These are phyloP conservation scores for Mortierella alpina DNA, from an alignment of 192 early-diverging fungal genomes.

Conservation along the genomic window DNA sequence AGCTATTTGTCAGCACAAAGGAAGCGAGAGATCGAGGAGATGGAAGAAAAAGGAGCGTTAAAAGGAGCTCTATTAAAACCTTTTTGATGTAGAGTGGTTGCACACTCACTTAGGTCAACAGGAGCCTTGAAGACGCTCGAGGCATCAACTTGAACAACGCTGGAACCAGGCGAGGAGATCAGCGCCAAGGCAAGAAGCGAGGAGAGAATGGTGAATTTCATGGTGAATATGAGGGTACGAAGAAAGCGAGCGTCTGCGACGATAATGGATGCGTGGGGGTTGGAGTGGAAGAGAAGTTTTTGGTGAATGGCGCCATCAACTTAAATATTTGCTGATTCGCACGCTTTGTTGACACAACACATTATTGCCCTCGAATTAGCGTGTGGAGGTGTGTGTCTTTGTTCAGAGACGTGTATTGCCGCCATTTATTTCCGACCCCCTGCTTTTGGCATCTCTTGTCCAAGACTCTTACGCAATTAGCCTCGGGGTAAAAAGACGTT, in stretches of 20 bases:
- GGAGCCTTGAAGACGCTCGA: slow-evolving; percentile 13
- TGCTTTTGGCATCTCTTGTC: too few relatives aligned
- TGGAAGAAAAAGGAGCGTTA: background rate
- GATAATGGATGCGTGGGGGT: background rate
- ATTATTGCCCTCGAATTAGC: too few relatives aligned
- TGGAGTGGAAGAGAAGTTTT: too few relatives aligned
- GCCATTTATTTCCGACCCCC: too few relatives aligned
- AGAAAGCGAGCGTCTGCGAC: background rate
- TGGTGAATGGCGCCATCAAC: too few relatives aligned
- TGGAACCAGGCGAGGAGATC: background rate
- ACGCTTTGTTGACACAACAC: too few relatives aligned
- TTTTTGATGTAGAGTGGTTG: background rate
- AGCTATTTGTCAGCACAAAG: slow-evolving; percentile 4
- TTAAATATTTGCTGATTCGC: too few relatives aligned
- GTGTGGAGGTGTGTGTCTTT: too few relatives aligned
- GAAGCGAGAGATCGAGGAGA: background rate
- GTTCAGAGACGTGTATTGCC: too few relatives aligned
- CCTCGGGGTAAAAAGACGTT: too few relatives aligned
- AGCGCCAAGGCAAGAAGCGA: background rate
- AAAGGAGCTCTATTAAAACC: too few relatives aligned
- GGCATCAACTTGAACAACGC: slow-evolving; percentile 1
- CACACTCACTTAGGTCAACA: slow-evolving; percentile 42
- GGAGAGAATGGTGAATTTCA: slow-evolving; percentile 8
- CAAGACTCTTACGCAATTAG: too few relatives aligned
- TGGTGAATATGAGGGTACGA: background rate